Conservation (phyloP, 371 early-diverging fungal genomes). For the Mortierella sp. region DNA sequence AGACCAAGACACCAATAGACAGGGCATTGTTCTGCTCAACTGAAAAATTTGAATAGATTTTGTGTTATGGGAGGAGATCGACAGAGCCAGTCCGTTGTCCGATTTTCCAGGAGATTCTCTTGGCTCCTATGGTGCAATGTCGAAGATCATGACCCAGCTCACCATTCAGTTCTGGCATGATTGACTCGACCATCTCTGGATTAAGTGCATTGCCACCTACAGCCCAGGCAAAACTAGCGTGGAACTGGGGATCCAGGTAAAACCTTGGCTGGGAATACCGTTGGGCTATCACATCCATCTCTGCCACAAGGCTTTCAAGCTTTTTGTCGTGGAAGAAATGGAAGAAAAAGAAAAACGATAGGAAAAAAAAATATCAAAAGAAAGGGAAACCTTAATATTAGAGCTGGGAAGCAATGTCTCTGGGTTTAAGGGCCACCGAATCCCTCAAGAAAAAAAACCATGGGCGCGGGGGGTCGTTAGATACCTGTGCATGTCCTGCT, state of each 20-base stretch:
- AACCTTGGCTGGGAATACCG: slow-evolving; percentile 47
- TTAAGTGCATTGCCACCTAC: slow-evolving; percentile 37
- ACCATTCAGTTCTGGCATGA: slow-evolving; percentile 27
- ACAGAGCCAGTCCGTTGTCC: slow-evolving; percentile 40
- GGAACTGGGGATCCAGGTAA: slow-evolving; percentile 47
- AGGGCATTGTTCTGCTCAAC: too few species aligned
- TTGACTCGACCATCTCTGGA: slow-evolving; percentile 4
- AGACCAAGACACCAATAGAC: too few species aligned
- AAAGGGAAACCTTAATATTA: too few species aligned
- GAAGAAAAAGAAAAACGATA: not conserved
- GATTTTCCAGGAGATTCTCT: slow-evolving; percentile 41
- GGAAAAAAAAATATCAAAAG: too few species aligned
- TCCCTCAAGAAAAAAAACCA: not conserved
- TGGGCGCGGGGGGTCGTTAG: not conserved
- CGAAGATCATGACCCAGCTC: slow-evolving; percentile 39
- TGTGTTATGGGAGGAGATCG: slow-evolving; percentile 11
- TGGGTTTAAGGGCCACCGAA: not conserved
- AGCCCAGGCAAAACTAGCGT: slow-evolving; percentile 56
- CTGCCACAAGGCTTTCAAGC: slow-evolving; percentile 36
- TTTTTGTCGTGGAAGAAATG: too few species aligned
- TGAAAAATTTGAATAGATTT: too few species aligned
- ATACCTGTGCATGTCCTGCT: slow-evolving; percentile 50
- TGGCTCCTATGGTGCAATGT: slow-evolving; percentile 26
- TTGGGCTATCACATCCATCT: slow-evolving; percentile 43
- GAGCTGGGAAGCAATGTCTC: too few species aligned